phyloP scores from a whole-genome alignment of 164 flowering plant species.

The Magnolia changhungtana region DNA sequence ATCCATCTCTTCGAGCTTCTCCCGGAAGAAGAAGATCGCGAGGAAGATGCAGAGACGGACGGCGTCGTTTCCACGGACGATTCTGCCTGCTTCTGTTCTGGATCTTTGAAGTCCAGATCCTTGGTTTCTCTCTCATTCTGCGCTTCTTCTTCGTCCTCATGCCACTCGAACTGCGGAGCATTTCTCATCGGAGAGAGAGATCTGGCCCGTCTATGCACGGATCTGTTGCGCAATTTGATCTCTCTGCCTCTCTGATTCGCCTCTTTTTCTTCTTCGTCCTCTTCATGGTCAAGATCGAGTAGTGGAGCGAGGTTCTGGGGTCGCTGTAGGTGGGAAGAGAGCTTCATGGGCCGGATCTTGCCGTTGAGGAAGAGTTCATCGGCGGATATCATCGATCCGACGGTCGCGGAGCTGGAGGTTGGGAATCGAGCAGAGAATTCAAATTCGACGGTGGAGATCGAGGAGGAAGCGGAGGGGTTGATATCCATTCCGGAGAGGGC shows the following conservation, averaged over 20 bases:
- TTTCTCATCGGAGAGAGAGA: constrained; percentile 55
- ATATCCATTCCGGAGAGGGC: constrained; percentile 19
- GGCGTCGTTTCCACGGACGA: constrained; percentile 27
- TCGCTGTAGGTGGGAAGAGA: constrained; percentile 52
- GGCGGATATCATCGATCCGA: constrained; percentile 61
- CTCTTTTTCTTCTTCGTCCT: constrained; percentile 26
- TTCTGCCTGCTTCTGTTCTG: constrained; percentile 13
- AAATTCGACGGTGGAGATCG: constrained; percentile 32
- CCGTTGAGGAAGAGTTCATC: constrained; percentile 77
- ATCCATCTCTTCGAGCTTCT: constrained; percentile 38
- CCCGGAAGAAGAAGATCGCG: constrained; percentile 37
- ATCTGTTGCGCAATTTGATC: constrained; percentile 37
- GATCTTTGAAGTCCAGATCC: constrained; percentile 9
- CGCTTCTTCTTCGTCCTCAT: constrained; percentile 19
- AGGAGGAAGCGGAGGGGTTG: constrained; percentile 3
- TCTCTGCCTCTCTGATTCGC: constrained; percentile 44
- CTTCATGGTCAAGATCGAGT: constrained; percentile 45
- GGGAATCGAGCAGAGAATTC: constrained; percentile 53
- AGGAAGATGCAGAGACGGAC: constrained; percentile 39
- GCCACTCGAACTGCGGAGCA: constrained; percentile 25
- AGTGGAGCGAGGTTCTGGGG: constrained; percentile 53
- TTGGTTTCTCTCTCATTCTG: constrained; percentile 2
- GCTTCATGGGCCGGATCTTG: constrained; percentile 74
- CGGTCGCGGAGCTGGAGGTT: constrained; percentile 11
- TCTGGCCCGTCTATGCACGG: constrained; percentile 52